Evolutionary conservation across 2,329 filamentous ascomycete species (phyloP).

Genomic region (Paecilomyces variotii): DNA sequence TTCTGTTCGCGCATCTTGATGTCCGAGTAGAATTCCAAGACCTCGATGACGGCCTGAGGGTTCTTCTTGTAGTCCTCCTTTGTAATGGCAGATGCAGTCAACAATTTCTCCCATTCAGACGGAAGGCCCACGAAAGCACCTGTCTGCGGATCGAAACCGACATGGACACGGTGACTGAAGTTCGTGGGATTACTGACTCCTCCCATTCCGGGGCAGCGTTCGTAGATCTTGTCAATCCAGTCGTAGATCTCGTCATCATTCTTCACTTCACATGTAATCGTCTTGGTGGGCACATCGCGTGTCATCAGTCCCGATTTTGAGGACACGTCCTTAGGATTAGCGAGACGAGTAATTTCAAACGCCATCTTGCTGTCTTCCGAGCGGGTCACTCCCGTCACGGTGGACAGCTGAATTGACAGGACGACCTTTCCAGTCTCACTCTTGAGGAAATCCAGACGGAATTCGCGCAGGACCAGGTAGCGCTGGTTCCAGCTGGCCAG

Average conservation of each 20-base stretch:
- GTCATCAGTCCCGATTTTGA: slow-evolving; percentile 63
- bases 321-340: slow-evolving; percentile 52
- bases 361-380: slow-evolving; percentile 88
- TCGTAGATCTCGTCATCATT: slow-evolving; percentile 95
- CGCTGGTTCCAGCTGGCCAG: slow-evolving; percentile 85
- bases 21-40: slow-evolving; percentile 62
- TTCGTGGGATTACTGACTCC: slow-evolving; percentile 98
- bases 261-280: slow-evolving; percentile 87
- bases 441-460: slow-evolving; percentile 91
- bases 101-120: slow-evolving; percentile 91
- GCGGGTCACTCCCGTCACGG: slow-evolving; percentile 82
- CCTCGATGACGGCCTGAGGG: slow-evolving; percentile 67
- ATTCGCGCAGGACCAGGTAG: slow-evolving; percentile 85
- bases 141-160: slow-evolving; percentile 91
- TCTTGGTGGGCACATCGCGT: slow-evolving; percentile 71
- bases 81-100: slow-evolving; percentile 93
- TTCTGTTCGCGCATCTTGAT: slow-evolving; percentile 58
- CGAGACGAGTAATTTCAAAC: slow-evolving; percentile 78
- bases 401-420: slow-evolving; percentile 75
- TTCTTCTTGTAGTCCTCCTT: slow-evolving; percentile 99
- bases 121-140: slow-evolving; percentile 92
- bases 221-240: slow-evolving; percentile 98
- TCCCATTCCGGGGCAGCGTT: slow-evolving; percentile 92
- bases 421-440: slow-evolving; percentile 78
- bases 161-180: slow-evolving; percentile 93